Evolutionary conservation across 768 basidiomycete species (phyloP), one percentile per base, ranked within the genome.

Genomic region (Amylocystis lapponica): DNA sequence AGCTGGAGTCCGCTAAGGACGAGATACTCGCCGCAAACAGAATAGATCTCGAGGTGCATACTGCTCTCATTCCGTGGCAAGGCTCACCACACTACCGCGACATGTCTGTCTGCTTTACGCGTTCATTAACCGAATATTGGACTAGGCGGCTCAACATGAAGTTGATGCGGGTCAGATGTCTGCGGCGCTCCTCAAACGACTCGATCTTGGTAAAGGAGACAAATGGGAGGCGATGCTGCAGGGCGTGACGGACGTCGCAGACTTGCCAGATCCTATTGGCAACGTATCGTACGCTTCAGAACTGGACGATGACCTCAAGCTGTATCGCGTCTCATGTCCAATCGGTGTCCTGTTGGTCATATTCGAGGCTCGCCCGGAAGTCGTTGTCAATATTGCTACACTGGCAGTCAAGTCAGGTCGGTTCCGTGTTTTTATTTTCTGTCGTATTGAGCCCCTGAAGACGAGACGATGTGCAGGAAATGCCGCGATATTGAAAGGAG

Each of bases 141-240:
- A 32, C 5, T 57, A 92, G 82, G 83, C 85, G 35, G 92, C 92
- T 2, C 72, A 79, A 60, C 63, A 59, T 9, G 86, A 92, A 46
- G 91, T 93, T 3, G 79, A 81, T 29, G 77, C 84, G 0, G 94
- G 93, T 1, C 79, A 79, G 12, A 89, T 99, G 73, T 86, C 92
- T 0, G 69, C 71, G 2, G 78, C 94, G 5, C 66, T 98, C 40
- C 66, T 94, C n/a, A 88, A 85, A 36, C 80, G 96, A 16, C 71
- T 99, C 20, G 91, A 96, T 59, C 75, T 90, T 43, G 67, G 66
- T 56, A 77, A 70, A 44, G 76, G 77, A 26, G 90, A 89, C 57
- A 99, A 98, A 65, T 98, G 91, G 87, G 83, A 88, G 21, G 78
- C 87, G 0, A 95, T 98, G 90, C 71, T 97, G 5, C 80, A 89